Evolutionary conservation across 345 rosid species (phyloP), one percentile per base, ranked within the genome.

Genomic region (Eucalyptus pauciflora): DNA sequence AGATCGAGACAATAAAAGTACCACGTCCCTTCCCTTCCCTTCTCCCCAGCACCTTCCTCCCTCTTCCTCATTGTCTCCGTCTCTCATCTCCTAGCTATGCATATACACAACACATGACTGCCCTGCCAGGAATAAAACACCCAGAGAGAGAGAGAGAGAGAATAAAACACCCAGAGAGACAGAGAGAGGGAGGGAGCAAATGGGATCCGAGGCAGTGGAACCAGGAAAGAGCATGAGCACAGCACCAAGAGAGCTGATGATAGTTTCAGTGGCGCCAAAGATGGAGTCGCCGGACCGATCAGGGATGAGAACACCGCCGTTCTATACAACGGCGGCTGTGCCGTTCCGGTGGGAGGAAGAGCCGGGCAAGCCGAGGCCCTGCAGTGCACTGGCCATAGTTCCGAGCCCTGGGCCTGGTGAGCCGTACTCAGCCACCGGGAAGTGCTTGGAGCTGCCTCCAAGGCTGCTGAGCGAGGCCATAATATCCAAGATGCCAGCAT

Each of bases 281-380:
- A 87, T 3, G n/a, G 87, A 90, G 85, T 95, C 96, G 6, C 96
- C 99, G 60, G 93, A 94, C 71, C 93, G 91, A 86, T 92, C 96
- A 88, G 93, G 93, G 62, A 93, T 86, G 92, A 86, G 90, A 87
- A 95, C 97, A 69, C 94, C 99, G 67, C 97, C 98, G 18, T 91
- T 93, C 52, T 92, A 93, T 86, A 89, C 94, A 25, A 90, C 93
- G 48, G 99, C 97, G 18, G 91, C 97, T 7, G 96, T 97, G 86
- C 99, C 99, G 15, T 97, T 97, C 86, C 93, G 94, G 15, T 97
- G 99, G 99, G 99, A 97, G 86, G 97, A 97, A 56, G 93, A 95
- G 91, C 98, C 99, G 15, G 98, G 99, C 46, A 97, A 96, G 91
- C 98, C 99, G 29, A 95, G 96, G 89, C 93, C 91, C 33, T 71